Base-by-base conservation (phyloP, 805 yeast genomes). In the Sugiyamaella smithiae region DNA sequence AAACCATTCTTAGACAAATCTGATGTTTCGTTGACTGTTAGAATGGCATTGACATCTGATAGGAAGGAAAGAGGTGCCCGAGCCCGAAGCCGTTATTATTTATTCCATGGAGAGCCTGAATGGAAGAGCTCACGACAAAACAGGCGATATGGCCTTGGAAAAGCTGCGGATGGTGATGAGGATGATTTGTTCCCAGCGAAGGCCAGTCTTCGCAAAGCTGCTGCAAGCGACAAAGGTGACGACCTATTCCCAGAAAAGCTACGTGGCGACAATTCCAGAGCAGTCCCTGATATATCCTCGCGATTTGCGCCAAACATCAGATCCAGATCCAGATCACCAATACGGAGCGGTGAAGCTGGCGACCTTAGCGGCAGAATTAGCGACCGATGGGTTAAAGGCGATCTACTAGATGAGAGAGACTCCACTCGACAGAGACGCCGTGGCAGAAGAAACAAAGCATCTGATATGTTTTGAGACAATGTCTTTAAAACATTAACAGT, bases 71-170 rank as follows among this genome's bases (percentile, higher is more conserved):
- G 70, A 47, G 78, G 79, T 51, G 82, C 88, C 7, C 69, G 77
- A 19, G 76, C 71, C 11, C 74, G 74, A 46, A 81, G 87, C 17
- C 65, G 85, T 33, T 84, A 82, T 65, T 84, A 84, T 66, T 67
- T 82, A 49, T 60, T 81, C 14, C 83, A 84, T 55, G 91, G 91
- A 2, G 89, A 82, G 60, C 91, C 79, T 11, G 51, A 58, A 23
- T 17, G 36, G 20, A 16, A 57, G 35, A 54, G 58, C 38, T 11
- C 28, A n/a, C 24, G 46, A 2, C 43, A 43, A 53, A 62, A 46
- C 56, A 63, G 16, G 40, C 17, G n/a, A 31, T 48, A 57, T 53
- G 41, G 40, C 38, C 26, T 31, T 45, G 42, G 31, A 40, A 43
- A 32, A 36, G 38, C 40, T 31, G 16, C 43, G 53, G 51, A 57